phyloP scores from a whole-genome alignment of 208 protist species.

The Cochliopodium minus region DNA sequence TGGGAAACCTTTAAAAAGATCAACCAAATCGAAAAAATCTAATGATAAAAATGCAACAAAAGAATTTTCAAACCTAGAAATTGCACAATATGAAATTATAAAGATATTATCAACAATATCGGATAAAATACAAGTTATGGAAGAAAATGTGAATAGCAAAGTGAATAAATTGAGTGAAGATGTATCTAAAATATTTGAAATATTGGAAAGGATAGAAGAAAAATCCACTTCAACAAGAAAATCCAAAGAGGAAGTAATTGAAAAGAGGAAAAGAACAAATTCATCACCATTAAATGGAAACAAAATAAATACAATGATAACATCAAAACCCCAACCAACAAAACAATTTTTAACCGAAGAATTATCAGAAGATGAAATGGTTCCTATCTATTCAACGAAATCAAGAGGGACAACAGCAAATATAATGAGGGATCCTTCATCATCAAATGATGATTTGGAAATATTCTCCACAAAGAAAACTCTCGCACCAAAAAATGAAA shows the following conservation, averaged over 20 bases:
- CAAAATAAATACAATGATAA: slow-evolving; percentile 1
- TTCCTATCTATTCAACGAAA: too few relatives aligned
- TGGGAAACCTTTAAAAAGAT: not conserved
- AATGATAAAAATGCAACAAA: slow-evolving; percentile 1
- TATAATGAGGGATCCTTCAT: too few relatives aligned
- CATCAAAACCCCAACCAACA: not conserved
- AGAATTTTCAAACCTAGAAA: not conserved
- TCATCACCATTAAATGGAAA: not conserved
- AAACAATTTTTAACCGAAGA: too few relatives aligned
- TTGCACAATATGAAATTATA: not conserved
- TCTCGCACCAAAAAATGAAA: too few relatives aligned
- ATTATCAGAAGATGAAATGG: too few relatives aligned
- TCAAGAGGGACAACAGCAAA: too few relatives aligned
- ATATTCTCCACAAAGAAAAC: too few relatives aligned
- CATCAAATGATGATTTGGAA: too few relatives aligned
- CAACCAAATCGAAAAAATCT: not conserved
- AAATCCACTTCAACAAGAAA: not conserved
- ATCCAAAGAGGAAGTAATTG: not conserved
- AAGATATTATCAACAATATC: not conserved
- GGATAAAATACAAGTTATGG: slow-evolving; percentile 2
- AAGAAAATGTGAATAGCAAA: slow-evolving; percentile 1
- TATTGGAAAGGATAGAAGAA: slow-evolving; percentile 5
- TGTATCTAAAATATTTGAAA: not conserved
- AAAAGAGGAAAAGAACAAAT: slow-evolving; percentile 1
- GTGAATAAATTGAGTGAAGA: slow-evolving; percentile 1